These are phyloP conservation scores for Fusarium sambucinum DNA, from an alignment of 2,329 filamentous ascomycete species.

Conservation along the genomic window DNA sequence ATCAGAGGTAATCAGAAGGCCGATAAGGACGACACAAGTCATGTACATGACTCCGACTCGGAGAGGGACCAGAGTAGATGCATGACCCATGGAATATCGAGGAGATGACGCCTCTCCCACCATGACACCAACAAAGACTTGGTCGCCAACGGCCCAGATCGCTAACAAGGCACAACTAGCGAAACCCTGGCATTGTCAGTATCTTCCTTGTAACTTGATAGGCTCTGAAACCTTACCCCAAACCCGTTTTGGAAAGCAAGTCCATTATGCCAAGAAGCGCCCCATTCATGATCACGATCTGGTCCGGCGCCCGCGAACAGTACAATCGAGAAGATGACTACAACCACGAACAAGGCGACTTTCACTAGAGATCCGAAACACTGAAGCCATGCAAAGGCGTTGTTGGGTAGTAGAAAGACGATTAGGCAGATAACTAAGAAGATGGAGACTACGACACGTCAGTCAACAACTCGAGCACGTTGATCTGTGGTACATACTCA, in stretches of 20 bases:
- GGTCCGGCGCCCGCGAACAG: slow-evolving; percentile 30
- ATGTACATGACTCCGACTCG: slow-evolving; percentile 41
- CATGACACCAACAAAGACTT: slow-evolving; percentile 45
- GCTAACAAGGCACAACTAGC: slow-evolving; percentile 37
- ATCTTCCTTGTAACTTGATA: fast-evolving
- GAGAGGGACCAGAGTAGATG: slow-evolving; percentile 36
- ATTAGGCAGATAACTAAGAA: slow-evolving; percentile 28
- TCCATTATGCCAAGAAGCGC: slow-evolving; percentile 23
- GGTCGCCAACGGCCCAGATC: slow-evolving; percentile 40
- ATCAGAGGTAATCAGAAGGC: slow-evolving; percentile 28
- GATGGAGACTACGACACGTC: slow-evolving; percentile 5
- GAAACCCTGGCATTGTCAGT: slow-evolving; percentile 24
- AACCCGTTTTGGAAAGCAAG: slow-evolving; percentile 33
- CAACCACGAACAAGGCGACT: slow-evolving; percentile 33
- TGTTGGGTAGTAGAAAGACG: slow-evolving; percentile 35
- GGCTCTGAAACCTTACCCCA: neutral
- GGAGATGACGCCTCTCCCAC: slow-evolving; percentile 38
- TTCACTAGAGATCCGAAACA: slow-evolving; percentile 38
- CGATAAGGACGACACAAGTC: slow-evolving; percentile 38
- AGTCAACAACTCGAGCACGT: neutral
- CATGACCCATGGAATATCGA: slow-evolving; percentile 35
- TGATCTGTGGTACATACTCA: neutral
- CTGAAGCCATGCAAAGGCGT: slow-evolving; percentile 35
- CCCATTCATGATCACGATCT: slow-evolving; percentile 10
- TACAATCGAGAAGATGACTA: slow-evolving; percentile 29